Evolutionary conservation across 192 early-diverging fungal species (phyloP).

Genomic region (Funneliformis mosseae): DNA sequence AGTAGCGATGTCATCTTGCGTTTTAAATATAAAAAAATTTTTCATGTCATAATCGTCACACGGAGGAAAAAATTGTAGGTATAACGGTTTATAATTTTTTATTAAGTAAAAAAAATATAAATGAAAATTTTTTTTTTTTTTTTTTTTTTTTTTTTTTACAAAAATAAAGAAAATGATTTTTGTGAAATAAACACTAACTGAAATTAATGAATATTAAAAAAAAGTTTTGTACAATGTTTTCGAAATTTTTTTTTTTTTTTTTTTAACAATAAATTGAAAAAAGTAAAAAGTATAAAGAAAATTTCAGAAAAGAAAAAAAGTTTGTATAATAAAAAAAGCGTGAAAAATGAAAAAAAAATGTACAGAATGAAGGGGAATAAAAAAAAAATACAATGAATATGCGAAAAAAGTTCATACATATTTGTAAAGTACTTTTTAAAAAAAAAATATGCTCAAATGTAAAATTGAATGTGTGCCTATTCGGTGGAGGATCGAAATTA

Average conservation of each 20-base stretch:
- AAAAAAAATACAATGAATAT: neutral
- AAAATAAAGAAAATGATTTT: no score
- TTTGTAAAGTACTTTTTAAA: neutral
- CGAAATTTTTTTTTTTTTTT: no score
- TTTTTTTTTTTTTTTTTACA: neutral
- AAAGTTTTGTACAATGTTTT: no score
- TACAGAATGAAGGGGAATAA: neutral
- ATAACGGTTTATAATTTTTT: neutral
- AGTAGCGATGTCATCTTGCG: neutral
- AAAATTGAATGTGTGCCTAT: neutral
- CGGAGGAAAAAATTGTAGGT: neutral
- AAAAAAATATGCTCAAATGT: neutral
- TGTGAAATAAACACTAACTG: no score
- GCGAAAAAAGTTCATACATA: no score
- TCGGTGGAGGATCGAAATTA: no score
- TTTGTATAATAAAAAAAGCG: neutral
- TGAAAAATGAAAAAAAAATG: neutral
- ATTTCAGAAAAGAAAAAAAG: neutral
- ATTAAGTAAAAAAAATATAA: no score
- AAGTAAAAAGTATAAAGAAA: no score
- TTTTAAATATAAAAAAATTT: neutral
- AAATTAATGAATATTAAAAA: neutral
- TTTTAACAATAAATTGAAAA: no score
- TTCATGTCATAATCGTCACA: neutral
- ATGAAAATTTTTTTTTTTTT: neutral